Evolutionary conservation across 1,139 yeast genomes (phyloP), one percentile per base, ranked within the genome.

Genomic region (Taiozyma sp.): DNA sequence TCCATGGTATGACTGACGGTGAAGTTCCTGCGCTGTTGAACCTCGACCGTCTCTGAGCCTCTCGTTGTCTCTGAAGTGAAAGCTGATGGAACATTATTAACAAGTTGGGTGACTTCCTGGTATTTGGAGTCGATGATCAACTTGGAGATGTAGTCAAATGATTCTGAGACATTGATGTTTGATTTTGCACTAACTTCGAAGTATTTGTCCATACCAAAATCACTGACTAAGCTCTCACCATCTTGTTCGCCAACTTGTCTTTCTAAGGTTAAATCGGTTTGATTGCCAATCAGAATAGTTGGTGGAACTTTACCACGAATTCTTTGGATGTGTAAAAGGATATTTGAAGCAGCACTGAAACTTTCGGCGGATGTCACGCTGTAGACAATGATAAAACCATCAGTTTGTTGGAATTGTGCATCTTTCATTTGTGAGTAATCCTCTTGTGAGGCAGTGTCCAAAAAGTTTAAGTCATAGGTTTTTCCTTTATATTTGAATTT

Each of bases 391-490:
- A 88, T 70, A 65, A 85, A 86, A 2, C 95, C 96, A 63, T 88
- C 95, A 47, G 87, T 83, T 29, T 95, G 95, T 51, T 85, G 83
- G 48, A 85, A 69, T 62, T 86, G 88, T 61, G 84, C 82, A 64
- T 87, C 91, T 65, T 81, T 86, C 75, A 88, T 79, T 60, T 85
- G 81, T 51, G 87, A 79, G 63, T 84, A 88, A 69, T 87, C 95
- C 67, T 88, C 96, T 70, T 81, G 88, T 35, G 93, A 91, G 1
- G 95, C 95, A 1, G 96, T 88, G 62, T 88, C 96, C 55, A 88
- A 74, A 51, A 88, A 83, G 63, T 87, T 91, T 28, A 88, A 77
- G 47, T 80, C 81, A 64, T 84, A 87, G 50, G 80, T 83, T 57
- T 79, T 80, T 53, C 84, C 85, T 54, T 81, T 78, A 63, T 81